Conservation (phyloP, 495 filamentous ascomycete species). For the Tuber borchii region DNA sequence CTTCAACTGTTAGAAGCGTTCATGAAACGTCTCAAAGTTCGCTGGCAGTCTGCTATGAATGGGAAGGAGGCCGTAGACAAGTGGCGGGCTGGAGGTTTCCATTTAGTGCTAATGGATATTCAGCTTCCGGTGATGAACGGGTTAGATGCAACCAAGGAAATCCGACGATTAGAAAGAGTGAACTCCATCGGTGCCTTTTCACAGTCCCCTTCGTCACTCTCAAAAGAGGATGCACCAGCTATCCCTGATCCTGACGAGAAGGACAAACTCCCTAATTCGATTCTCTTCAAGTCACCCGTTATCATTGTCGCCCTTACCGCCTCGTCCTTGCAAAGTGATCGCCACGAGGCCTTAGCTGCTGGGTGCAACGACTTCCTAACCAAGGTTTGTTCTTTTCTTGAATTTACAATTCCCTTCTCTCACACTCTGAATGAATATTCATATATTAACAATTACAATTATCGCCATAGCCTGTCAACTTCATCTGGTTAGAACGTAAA, state of each 20-base stretch:
- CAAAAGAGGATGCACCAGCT: conserved; percentile 34
- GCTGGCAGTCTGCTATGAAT: conserved; percentile 96
- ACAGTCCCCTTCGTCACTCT: conserved; percentile 49
- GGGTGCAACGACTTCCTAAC: conserved; percentile 98
- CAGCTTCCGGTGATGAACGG: conserved; percentile 97
- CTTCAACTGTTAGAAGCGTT: conserved; percentile 86
- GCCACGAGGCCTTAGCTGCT: conserved; percentile 88
- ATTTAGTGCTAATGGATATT: conserved; percentile 97
- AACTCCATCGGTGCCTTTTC: conserved; percentile 65
- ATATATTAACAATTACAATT: conserved; percentile 15
- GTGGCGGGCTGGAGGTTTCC: conserved; percentile 91
- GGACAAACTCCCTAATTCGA: conserved; percentile 53
- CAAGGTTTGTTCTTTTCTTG: conserved; percentile 56
- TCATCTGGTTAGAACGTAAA: conserved; percentile 94
- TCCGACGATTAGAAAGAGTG: conserved; percentile 76
- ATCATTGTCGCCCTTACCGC: conserved; percentile 97
- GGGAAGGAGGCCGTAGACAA: conserved; percentile 86
- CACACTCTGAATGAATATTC: background rate
- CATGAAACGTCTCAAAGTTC: conserved; percentile 91
- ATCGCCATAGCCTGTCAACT: conserved; percentile 74
- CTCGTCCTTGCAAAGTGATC: conserved; percentile 83
- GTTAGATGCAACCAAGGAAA: conserved; percentile 93
- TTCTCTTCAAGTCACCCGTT: conserved; percentile 87
- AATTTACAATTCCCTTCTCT: conserved; percentile 7
- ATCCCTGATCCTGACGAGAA: conserved; percentile 39